phyloP scores from a whole-genome alignment of 1,284 basidiomycete species.

The Takashimella koratensis region DNA sequence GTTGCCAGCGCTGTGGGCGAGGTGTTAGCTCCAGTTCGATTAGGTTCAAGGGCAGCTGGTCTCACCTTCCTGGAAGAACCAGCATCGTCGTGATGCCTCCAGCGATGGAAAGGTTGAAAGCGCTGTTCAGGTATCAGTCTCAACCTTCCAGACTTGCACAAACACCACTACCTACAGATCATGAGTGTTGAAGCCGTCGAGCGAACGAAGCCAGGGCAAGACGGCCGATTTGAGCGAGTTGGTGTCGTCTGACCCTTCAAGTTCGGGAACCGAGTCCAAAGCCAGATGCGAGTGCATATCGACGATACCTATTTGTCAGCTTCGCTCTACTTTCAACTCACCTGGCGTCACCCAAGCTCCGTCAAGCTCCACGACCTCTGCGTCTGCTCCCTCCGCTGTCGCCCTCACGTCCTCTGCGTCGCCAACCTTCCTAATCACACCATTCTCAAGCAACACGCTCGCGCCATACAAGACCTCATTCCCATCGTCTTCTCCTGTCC shows the following conservation, averaged over 20 bases:
- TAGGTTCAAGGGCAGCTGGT: no score
- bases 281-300: conserved; percentile 79
- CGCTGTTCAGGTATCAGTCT: conserved; percentile 10
- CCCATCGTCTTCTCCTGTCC: conserved; percentile 65
- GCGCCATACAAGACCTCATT: conserved; percentile 58
- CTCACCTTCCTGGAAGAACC: conserved; percentile 49
- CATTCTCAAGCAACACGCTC: conserved; percentile 50
- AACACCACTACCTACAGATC: conserved; percentile 30
- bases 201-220: conserved; percentile 52
- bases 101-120: conserved; percentile 50
- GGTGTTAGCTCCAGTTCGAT: no score
- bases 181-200: conserved; percentile 56
- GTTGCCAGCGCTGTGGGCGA: conserved; percentile 27
- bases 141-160: background rate
- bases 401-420: conserved; percentile 19
- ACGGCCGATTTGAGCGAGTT: conserved; percentile 48
- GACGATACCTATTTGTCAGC: conserved; percentile 53
- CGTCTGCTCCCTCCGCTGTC: conserved; percentile 7
- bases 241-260: conserved; percentile 52
- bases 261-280: conserved; percentile 59
- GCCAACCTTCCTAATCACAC: conserved; percentile 51
- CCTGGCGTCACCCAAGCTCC: conserved; percentile 54
- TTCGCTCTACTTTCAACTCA: conserved; percentile 6
- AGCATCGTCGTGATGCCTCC: conserved; percentile 55
- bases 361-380: conserved; percentile 44